Base-by-base conservation (phyloP, 2,329 filamentous ascomycete species). In the Monilinia fructicola region DNA sequence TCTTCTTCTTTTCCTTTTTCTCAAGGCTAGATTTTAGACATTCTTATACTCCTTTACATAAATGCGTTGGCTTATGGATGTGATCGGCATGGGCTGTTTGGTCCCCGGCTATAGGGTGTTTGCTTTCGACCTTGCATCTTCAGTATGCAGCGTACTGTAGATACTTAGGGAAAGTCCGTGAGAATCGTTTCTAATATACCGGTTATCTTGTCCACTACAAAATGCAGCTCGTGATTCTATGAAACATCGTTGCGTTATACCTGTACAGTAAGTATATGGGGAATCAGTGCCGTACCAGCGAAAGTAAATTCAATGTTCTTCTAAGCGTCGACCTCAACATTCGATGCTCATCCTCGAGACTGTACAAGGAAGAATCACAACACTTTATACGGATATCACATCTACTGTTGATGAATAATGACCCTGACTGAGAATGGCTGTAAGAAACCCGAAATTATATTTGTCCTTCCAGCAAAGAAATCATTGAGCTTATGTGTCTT, bases 31-130 rank as follows among this genome's bases (percentile, higher is more conserved):
- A 14, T 52, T n/a, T 40, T 28, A 53, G 46, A 40, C n/a, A 38
- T 61, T 42, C 12, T 42, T 42, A 14, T 5, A 18, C 14, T 62
- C 21, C 26, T 40, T 5, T n/a, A 21, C 3, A 40, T 11, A 53
- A 9, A 21, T 14, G 40, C 16, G 1, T 48, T 48, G 18, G 28
- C 28, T 26, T 28, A 18, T 21, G 23, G 21, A 40, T 28, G 2
- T n/a, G n/a, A 14, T 38, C 7, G 12, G 38, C 26, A 40, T 53
- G 10, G 23, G 10, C 14, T 9, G 4, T 5, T 54, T 76, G 52
- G 68, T 67, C 6, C 26, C 11, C 48, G 7, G 12, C 7, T 11
- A 52, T 28, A 16, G 23, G 26, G 23, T 54, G 21, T 14, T 46
- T 23, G 28, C 21, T 4, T 35, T 38, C 44, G 42, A 23, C 42